Base-by-base conservation (phyloP, 176 grass and related monocot species). In the Carex littledalei region DNA sequence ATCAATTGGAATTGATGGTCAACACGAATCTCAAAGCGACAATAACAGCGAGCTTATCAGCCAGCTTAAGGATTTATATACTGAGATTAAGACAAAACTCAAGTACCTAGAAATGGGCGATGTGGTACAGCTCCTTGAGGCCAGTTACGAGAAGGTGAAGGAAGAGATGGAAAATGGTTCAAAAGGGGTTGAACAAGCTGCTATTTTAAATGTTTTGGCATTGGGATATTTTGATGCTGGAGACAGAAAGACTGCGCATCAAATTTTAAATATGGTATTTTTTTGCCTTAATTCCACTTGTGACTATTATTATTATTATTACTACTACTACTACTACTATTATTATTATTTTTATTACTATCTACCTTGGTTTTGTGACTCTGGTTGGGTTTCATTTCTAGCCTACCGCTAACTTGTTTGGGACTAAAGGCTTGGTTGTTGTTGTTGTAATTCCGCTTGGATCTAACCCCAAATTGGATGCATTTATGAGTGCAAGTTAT, bases 71-170 rank as follows among this genome's bases (percentile, higher is more conserved):
- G 78, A 86, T 82, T 86, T 89, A 14, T 89, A 35, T 86, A 60
- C 81, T 60, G 78, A 86, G 81, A 81, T 89, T 58, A 89, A 79
- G 77, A 66, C 18, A 31, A 81, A 77, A 56, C 24, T 89, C 75
- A 84, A 82, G 45, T 67, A 39, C 43, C 49, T 43, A 53, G 63
- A 89, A 72, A 82, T 57, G 43, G 84, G 83, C 26, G 67, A 89
- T 82, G 84, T 55, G 49, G 21, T 32, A 8, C 49, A 77, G 49
- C 49, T 77, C 4, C 73, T 77, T 55, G 73, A 56, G 67, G 88
- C 84, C 80, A 89, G 86, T 86, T 89, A 86, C 45, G 79, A 86
- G 63, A 60, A 54, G 47, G 88, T 89, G 26, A 86, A 67, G n/a
- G 84, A 67, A 7, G 78, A 89, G 24, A 89, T 89, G 15, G 47